Conservation (phyloP, 2,329 filamentous ascomycete genomes). For the Paracoccidioides brasiliensis region DNA sequence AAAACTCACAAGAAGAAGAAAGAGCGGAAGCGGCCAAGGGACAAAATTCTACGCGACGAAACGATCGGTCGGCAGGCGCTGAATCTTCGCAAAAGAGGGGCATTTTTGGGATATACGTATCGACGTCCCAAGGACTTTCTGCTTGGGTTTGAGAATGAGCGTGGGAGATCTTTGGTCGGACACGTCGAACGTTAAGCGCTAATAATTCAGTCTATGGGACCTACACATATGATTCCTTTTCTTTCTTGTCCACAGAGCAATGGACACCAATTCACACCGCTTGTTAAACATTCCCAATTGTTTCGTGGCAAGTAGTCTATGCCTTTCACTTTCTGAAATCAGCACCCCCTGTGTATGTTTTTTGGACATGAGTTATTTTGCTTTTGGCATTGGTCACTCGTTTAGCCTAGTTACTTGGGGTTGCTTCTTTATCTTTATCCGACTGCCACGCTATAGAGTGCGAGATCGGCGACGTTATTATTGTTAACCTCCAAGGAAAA, state of each 20-base stretch:
- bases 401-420: background rate
- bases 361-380: background rate
- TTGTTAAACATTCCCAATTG: too few species aligned
- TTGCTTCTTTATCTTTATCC: background rate
- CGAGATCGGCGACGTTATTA: slow-evolving; percentile 4
- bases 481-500: background rate
- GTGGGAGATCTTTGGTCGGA: slow-evolving; percentile 17
- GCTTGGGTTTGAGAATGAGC: slow-evolving; percentile 22
- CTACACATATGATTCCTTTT: too few species aligned
- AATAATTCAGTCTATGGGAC: background rate
- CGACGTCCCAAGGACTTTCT: slow-evolving; percentile 33
- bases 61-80: slow-evolving; percentile 54
- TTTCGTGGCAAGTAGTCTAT: too few species aligned
- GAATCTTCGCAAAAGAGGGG: slow-evolving; percentile 65
- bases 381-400: background rate
- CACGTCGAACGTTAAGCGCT: background rate
- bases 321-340: background rate
- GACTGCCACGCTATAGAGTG: background rate
- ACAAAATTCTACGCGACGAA: slow-evolving; percentile 67
- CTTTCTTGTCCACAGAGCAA: too few species aligned
- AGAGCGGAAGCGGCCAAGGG: slow-evolving; percentile 68
- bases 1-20: slow-evolving; percentile 40
- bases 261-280: too few species aligned
- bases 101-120: slow-evolving; percentile 87
- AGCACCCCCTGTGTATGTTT: background rate